Conservation (phyloP, 495 filamentous ascomycete species). For the Hyaloscypha hepaticicola region DNA sequence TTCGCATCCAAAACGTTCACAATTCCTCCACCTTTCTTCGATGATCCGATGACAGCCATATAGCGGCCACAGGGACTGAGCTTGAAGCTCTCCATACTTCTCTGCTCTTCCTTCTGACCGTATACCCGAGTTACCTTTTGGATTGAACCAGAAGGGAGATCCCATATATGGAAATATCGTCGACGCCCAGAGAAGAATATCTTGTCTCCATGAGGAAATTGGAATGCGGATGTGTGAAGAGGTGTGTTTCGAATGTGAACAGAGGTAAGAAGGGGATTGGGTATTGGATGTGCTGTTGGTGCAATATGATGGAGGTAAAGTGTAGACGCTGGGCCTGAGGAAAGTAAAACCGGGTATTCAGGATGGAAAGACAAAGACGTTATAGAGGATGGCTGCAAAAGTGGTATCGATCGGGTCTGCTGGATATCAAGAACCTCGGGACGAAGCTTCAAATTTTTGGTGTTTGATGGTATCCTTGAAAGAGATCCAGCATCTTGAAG, state of each 20-base stretch:
- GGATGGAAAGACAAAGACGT: conserved; percentile 89
- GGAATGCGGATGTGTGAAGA: conserved; percentile 76
- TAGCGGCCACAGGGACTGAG: conserved; percentile 81
- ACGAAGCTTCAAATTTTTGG: conserved; percentile 63
- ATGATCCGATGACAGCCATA: conserved; percentile 74
- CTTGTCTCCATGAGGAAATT: conserved; percentile 55
- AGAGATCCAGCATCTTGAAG: conserved; percentile 66
- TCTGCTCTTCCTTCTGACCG: conserved; percentile 80
- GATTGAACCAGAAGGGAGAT: conserved; percentile 74
- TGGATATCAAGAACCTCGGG: conserved; percentile 88
- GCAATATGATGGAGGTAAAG: conserved; percentile 87
- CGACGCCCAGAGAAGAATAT: conserved; percentile 85
- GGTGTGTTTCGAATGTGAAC: conserved; percentile 81
- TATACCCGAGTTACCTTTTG: conserved; percentile 77
- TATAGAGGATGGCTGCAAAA: conserved; percentile 65
- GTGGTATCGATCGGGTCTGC: conserved; percentile 51
- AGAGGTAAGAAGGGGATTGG: conserved; percentile 86
- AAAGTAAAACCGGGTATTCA: conserved; percentile 79
- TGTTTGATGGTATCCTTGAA: conserved; percentile 41
- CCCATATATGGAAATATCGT: conserved; percentile 93
- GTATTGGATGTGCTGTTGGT: conserved; percentile 64
- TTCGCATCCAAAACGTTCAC: conserved; percentile 79
- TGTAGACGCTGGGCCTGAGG: conserved; percentile 78
- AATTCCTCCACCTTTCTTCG: conserved; percentile 78
- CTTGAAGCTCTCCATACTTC: conserved; percentile 86